Evolutionary conservation across 225 moss, liverwort and hornwort genomes (phyloP), one percentile per base, ranked within the genome.

Genomic region (Asterella californica): DNA sequence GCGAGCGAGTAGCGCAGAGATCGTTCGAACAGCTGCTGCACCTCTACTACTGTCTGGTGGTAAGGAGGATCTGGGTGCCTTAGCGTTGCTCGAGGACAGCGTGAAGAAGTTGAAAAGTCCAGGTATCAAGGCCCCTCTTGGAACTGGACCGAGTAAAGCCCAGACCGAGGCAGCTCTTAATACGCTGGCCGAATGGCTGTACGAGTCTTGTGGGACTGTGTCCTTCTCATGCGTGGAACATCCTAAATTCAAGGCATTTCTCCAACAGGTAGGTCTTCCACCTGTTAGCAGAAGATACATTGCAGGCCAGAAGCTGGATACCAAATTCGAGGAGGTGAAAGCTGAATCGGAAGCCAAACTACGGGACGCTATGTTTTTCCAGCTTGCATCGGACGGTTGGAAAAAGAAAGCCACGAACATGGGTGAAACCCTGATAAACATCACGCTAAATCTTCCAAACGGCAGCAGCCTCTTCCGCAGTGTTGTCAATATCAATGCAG

Each of bases 81-180:
- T 95, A 55, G 90, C 91, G 60, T 70, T 90, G 72, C 85, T 95
- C 57, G 91, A 95, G 82, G 91, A 95, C 61, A 91, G 90, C 57
- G 95, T 95, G 72, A 93, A 93, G 90, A 95, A 93, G 82, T 81
- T 95, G 66, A 95, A 93, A 64, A 95, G 91, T 79, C 95, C 95
- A 3, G 88, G 90, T 32, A 70, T 86, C 70, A 87, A 87, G 79
- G 72, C 81, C 0, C 81, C 84, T 18, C 72, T 81, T 73, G 87
- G 79, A 48, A 81, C 67, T 0, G 90, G 88, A 0, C 88, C 89
- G 8, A 91, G 77, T 36, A 95, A 90, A 85, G 90, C 91, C 33
- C 93, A 95, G 82, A 89, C 93, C 0, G 95, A 95, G 81, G 91
- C 90, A 6, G 95, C 95, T 67, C 87, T 95, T 38, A 91, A 93